Conservation (phyloP, 805 yeast genomes). For the Candida maris region DNA sequence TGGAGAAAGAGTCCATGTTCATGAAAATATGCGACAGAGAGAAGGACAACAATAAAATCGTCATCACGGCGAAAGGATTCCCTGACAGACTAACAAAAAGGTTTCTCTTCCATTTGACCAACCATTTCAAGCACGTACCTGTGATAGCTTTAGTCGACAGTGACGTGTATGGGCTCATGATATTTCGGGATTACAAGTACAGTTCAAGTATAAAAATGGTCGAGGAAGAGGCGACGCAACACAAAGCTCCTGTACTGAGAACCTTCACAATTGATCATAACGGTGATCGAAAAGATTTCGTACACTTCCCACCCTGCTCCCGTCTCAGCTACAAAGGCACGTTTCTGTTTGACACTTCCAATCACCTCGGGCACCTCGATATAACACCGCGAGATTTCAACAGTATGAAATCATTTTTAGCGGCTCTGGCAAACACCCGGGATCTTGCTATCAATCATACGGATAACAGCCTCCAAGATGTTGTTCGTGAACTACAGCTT, state of each 20-base stretch:
- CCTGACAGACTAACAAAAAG: slow-evolving; percentile 55
- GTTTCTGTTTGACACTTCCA: slow-evolving; percentile 13
- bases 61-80: slow-evolving; percentile 64
- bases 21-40: slow-evolving; percentile 27
- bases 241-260: slow-evolving; percentile 1
- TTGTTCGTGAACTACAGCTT: slow-evolving; percentile 46
- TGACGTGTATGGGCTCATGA: slow-evolving; percentile 61
- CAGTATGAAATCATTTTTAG: slow-evolving; percentile 29
- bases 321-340: slow-evolving; percentile 15
- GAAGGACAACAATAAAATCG: slow-evolving; percentile 18
- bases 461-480: slow-evolving; percentile 21
- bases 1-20: slow-evolving; percentile 54
- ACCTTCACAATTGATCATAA: slow-evolving; percentile 5
- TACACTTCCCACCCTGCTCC: slow-evolving; percentile 13
- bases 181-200: slow-evolving; percentile 38
- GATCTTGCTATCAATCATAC: slow-evolving; percentile 4
- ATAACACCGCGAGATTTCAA: slow-evolving; percentile 26
- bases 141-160: slow-evolving; percentile 54
- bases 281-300: slow-evolving; percentile 9
- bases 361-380: slow-evolving; percentile 15
- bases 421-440: slow-evolving; percentile 21
- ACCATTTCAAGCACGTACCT: slow-evolving; percentile 26
- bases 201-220: slow-evolving; percentile 9
- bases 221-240: background rate
- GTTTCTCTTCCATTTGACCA: slow-evolving; percentile 35